Base-by-base conservation (phyloP, 2,329 filamentous ascomycete genomes). In the Pseudogymnoascus sp. region DNA sequence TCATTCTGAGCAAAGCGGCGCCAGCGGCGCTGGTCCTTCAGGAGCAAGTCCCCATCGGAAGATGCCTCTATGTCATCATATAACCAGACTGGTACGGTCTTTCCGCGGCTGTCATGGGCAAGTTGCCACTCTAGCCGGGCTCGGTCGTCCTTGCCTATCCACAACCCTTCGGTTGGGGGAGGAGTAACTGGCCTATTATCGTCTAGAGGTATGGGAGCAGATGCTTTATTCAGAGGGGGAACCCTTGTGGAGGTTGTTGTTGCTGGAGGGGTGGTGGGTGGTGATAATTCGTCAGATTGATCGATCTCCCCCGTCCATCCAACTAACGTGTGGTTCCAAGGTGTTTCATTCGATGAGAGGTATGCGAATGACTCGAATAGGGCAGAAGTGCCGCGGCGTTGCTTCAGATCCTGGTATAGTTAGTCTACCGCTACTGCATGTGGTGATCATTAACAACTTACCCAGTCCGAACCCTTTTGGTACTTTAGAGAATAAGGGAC, bases 251-350 rank as follows among this genome's bases (percentile, higher is more conserved):
- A 61, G n/a, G 81, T 75, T 7, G 82, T 79, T 9, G 79, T 78
- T 66, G 78, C 76, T 2, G 79, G 78, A 28, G 82, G 80, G 0
- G 79, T 80, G 62, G 76, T 75, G 16, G 80, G 78, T 1, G 81
- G 77, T 4, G 80, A 79, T 11, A 78, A 67, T 18, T 75, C 71
- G 49, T 83, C 79, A 42, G 72, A 66, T 2, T 80, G 77, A 63
- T 87, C 84, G 64, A 93, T 88, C 75, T 97, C 93, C 64, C 93
- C 93, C 2, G 93, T 96, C 93, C 93, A 97, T 53, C 91, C 93
- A 62, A 97, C 90, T 5, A 97, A 84, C 0, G 88, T 95, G 77
- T 97, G 93, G 70, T 92, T 91, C 93, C 93, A 97, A 18, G 88
- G 87, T 1, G 88, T 88, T 46, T 89, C 83, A 63, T 88, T 82